These are phyloP conservation scores for Leccinum subgranulosum DNA, from an alignment of 768 basidiomycete genomes.

Conservation along the genomic window DNA sequence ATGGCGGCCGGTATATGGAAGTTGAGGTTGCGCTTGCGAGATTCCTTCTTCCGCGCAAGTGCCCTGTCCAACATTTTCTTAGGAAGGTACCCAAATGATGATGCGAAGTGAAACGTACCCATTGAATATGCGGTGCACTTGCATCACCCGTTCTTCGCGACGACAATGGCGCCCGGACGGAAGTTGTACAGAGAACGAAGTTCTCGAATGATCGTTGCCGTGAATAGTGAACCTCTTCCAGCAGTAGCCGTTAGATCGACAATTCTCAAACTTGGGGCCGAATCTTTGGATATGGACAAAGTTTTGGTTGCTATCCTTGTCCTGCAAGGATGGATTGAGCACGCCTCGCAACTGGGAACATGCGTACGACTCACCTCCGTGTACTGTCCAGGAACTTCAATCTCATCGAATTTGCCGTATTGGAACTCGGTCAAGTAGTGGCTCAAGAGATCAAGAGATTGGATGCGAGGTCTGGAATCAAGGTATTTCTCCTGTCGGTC, in stretches of 20 bases:
- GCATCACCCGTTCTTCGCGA: conserved; percentile 89
- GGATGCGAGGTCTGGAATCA: conserved; percentile 77
- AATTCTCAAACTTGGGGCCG: conserved; percentile 85
- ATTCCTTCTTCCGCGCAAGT: conserved; percentile 85
- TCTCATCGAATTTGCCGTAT: conserved; percentile 94
- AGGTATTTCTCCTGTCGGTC: conserved; percentile 84
- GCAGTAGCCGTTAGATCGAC: conserved; percentile 78
- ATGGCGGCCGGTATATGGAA: conserved; percentile 92
- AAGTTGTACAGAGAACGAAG: conserved; percentile 88
- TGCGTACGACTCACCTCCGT: conserved; percentile 63
- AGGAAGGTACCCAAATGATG: not conserved
- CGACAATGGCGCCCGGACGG: conserved; percentile 83
- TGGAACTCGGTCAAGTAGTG: conserved; percentile 98
- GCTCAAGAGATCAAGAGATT: conserved; percentile 81
- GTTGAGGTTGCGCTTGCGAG: conserved; percentile 81
- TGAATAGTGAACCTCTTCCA: conserved; percentile 90
- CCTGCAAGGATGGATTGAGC: conserved; percentile 45
- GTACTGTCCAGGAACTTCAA: conserved; percentile 99
- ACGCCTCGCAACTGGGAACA: not conserved
- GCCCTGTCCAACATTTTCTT: conserved; percentile 47
- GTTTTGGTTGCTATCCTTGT: conserved; percentile 90
- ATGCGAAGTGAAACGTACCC: conserved; percentile 44
- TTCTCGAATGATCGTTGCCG: conserved; percentile 85
- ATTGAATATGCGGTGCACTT: conserved; percentile 93
- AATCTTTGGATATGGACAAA: conserved; percentile 92